phyloP scores from a whole-genome alignment of 1,139 yeast species.

The Pichia sp. region DNA sequence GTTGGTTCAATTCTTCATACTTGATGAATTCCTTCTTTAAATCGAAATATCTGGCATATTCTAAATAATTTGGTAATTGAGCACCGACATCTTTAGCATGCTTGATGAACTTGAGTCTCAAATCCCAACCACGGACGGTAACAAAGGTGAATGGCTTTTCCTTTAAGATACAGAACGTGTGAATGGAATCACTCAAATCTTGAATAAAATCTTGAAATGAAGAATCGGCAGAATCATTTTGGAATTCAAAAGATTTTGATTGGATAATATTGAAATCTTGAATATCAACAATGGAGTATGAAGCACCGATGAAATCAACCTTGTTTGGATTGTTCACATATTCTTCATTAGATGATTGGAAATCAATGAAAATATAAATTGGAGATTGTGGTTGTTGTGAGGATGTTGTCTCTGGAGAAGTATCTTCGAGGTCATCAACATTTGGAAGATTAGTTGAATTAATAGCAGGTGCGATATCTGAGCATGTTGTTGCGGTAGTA shows the following conservation, averaged over 20 bases:
- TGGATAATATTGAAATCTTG: background rate
- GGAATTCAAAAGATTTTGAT: constrained; percentile 2
- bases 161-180: constrained; percentile 7
- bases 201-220: constrained; percentile 10
- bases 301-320: constrained; percentile 4
- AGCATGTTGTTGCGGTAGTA: background rate
- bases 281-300: constrained; percentile 8
- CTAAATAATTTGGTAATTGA: constrained; percentile 70
- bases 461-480: constrained; percentile 1
- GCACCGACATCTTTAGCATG: constrained; percentile 80
- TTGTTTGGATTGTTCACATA: constrained; percentile 7
- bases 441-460: background rate
- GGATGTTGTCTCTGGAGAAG: background rate
- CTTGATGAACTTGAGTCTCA: constrained; percentile 74
- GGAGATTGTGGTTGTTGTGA: background rate
- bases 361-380: constrained; percentile 6
- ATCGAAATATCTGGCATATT: constrained; percentile 77
- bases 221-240: background rate
- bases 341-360: constrained; percentile 5
- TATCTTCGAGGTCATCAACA: background rate
- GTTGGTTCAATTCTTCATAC: constrained; percentile 51
- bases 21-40: constrained; percentile 67
- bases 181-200: constrained; percentile 11
- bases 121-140: constrained; percentile 60
- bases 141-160: constrained; percentile 61